phyloP scores from a whole-genome alignment of 208 protist genomes.

The Leishmania turanica region DNA sequence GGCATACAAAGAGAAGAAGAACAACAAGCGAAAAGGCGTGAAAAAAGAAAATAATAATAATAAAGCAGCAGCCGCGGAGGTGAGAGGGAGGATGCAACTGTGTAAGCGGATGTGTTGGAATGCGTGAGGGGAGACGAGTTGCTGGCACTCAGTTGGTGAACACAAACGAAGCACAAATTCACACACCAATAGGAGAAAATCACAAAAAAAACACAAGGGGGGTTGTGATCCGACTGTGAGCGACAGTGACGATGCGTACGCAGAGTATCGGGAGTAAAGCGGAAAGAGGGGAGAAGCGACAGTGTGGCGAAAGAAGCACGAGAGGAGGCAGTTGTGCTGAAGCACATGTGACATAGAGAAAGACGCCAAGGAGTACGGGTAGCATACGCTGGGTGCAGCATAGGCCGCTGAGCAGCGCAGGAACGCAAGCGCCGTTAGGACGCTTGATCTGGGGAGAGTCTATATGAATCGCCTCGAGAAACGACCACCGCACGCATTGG shows the following conservation, averaged over 20 bases:
- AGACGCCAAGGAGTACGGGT: not conserved
- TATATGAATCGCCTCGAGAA: not conserved
- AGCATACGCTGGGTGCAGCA: too few relatives aligned
- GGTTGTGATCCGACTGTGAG: conserved; percentile 2
- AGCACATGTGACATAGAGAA: not conserved
- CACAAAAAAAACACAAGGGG: not conserved
- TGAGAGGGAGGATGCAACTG: not conserved
- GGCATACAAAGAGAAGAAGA: not conserved
- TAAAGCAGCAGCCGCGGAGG: not conserved
- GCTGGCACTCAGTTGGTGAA: not conserved
- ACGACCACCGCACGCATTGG: not conserved
- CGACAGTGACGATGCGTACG: not conserved
- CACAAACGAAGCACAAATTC: not conserved
- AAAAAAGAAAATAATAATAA: not conserved
- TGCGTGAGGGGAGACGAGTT: not conserved
- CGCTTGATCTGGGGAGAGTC: not conserved
- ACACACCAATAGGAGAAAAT: conserved; percentile 3
- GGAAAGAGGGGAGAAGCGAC: not conserved
- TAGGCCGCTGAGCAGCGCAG: not conserved
- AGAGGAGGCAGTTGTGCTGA: too few relatives aligned
- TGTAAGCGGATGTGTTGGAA: not conserved
- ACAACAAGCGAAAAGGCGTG: not conserved
- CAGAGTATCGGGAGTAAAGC: not conserved
- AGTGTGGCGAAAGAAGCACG: not conserved
- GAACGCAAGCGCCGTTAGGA: not conserved